Conservation (phyloP, 192 early-diverging fungal genomes). For the Coemansia sp. region DNA sequence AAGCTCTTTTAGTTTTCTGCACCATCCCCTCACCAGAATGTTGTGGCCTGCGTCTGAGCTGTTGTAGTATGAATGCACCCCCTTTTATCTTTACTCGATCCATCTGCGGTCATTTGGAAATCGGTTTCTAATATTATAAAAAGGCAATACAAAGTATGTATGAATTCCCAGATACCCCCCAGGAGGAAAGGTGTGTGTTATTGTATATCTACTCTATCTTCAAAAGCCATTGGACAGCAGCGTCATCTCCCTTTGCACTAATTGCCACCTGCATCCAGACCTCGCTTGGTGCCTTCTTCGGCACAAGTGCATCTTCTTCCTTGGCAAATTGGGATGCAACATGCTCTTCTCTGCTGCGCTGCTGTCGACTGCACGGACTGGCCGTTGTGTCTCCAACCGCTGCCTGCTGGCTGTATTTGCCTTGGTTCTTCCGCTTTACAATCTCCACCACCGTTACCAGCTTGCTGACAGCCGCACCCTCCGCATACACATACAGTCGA, state of each 20-base stretch:
- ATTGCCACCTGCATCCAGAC: slow-evolving; percentile 32
- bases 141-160: background rate
- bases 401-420: background rate
- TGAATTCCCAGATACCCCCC: too few relatives aligned
- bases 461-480: slow-evolving; percentile 43
- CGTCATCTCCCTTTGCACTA: background rate
- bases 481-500: slow-evolving; percentile 28
- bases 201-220: too few relatives aligned
- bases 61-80: slow-evolving; percentile 1
- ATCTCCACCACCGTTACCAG: slow-evolving; percentile 42
- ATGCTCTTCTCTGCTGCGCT: background rate
- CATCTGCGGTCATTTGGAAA: background rate
- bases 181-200: too few relatives aligned
- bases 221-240: background rate
- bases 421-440: slow-evolving; percentile 22
- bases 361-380: slow-evolving; percentile 4
- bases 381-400: slow-evolving; percentile 15
- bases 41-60: background rate
- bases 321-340: background rate
- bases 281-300: background rate
- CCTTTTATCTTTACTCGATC: background rate
- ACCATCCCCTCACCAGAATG: too few relatives aligned
- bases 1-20: slow-evolving; percentile 62
- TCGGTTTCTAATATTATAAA: background rate
- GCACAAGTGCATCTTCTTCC: background rate